Evolutionary conservation across 176 grass and related monocot genomes (phyloP).

Genomic region (Paspalum vaginatum): DNA sequence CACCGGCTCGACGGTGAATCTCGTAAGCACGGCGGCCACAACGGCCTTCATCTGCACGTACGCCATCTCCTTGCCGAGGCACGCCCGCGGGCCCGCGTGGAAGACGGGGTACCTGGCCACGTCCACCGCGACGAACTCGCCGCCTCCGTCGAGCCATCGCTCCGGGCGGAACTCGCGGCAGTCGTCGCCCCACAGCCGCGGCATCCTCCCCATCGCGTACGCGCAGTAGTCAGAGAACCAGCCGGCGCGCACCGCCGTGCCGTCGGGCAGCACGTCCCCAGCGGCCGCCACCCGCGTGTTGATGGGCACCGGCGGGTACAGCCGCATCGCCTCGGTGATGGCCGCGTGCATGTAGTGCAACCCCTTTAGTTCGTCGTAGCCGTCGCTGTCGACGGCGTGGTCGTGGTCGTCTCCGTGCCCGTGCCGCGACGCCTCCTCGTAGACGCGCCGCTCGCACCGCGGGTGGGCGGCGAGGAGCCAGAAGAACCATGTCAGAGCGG

Average conservation of each 20-base stretch:
- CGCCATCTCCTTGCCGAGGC: constrained; percentile 73
- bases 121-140: constrained; percentile 49
- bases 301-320: constrained; percentile 81
- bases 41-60: constrained; percentile 83
- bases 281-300: constrained; percentile 48
- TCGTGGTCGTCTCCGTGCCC: neutral
- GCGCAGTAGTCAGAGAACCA: constrained; percentile 62
- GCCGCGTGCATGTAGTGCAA: constrained; percentile 70
- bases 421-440: constrained; percentile 45
- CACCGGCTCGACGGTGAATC: constrained; percentile 44
- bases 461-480: constrained; percentile 64
- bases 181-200: constrained; percentile 50
- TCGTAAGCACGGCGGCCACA: constrained; percentile 47
- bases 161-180: constrained; percentile 53
- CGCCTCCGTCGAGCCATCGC: constrained; percentile 53
- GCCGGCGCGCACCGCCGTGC: constrained; percentile 59
- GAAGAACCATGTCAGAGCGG: constrained; percentile 75
- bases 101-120: constrained; percentile 59
- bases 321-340: constrained; percentile 67
- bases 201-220: constrained; percentile 75
- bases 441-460: constrained; percentile 47
- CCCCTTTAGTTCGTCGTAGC: constrained; percentile 46
- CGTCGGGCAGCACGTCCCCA: constrained; percentile 65
- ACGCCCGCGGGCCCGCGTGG: constrained; percentile 59
- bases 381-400: neutral